Conservation (phyloP, 768 basidiomycete species). For the Mycena sanguinolenta region DNA sequence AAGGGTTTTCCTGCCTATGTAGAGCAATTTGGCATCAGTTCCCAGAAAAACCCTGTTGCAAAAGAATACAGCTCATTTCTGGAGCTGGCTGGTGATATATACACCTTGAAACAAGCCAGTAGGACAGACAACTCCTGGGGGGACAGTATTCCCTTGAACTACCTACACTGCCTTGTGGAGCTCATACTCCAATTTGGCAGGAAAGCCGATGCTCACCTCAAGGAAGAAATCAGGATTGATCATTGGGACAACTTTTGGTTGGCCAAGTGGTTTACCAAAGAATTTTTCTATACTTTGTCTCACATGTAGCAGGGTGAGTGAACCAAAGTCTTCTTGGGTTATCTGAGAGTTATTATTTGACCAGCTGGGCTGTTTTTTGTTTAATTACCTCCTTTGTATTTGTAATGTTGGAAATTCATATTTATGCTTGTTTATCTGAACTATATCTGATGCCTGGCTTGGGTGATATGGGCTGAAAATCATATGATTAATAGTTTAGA, state of each 20-base stretch:
- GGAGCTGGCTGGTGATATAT: neutral
- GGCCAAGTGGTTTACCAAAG: neutral
- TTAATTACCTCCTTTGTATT: too few relatives aligned
- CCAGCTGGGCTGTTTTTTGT: too few relatives aligned
- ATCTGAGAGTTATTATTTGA: too few relatives aligned
- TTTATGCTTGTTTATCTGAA: too few relatives aligned
- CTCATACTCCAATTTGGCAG: constrained; percentile 33
- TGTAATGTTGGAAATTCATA: too few relatives aligned
- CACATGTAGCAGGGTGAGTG: too few relatives aligned
- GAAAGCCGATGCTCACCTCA: constrained; percentile 26
- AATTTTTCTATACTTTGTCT: too few relatives aligned
- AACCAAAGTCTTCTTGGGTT: too few relatives aligned
- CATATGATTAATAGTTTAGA: too few relatives aligned
- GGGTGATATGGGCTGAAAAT: too few relatives aligned
- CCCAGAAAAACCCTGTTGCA: constrained; percentile 10
- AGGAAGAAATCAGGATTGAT: constrained; percentile 19
- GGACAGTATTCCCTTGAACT: constrained; percentile 26
- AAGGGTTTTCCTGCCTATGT: constrained; percentile 36
- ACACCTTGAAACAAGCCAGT: constrained; percentile 13
- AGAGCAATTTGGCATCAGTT: constrained; percentile 33
- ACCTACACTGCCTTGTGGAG: constrained; percentile 22
- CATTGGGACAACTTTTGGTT: constrained; percentile 31
- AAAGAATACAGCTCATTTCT: constrained; percentile 1
- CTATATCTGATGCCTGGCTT: too few relatives aligned
- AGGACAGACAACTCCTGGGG: constrained; percentile 9